Percentiles rank a stretch among this genome's conserved stretches.
phyloP scores from a whole-genome alignment of 129 eudicot species.

The Pittosporum tobira region DNA sequence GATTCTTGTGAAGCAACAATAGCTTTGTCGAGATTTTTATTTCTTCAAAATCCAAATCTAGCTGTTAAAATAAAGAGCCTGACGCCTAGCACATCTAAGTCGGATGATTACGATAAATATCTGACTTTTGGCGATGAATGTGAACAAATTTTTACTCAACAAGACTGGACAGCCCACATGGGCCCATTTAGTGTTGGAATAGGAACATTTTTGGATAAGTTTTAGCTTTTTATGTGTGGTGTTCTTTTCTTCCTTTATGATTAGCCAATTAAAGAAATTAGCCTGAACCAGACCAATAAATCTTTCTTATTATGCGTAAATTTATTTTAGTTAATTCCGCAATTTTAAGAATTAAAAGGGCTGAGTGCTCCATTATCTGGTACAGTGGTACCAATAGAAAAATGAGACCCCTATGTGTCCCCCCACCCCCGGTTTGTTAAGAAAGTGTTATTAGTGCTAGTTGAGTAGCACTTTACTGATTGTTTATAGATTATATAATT shows the following conservation, averaged over 20 bases:
- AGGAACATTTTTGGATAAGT: background rate
- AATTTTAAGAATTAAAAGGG: too few species aligned
- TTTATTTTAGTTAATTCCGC: too few species aligned
- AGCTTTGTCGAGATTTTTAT: background rate
- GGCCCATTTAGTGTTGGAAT: background rate
- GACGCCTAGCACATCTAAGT: background rate
- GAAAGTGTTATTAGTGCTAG: background rate
- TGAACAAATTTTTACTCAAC: constrained; percentile 6
- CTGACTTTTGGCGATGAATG: background rate
- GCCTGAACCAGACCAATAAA: background rate
- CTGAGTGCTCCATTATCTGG: too few species aligned
- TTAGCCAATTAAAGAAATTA: background rate
- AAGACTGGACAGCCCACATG: background rate
- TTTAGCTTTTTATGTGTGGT: background rate
- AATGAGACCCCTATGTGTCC: background rate
- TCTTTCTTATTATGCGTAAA: background rate
- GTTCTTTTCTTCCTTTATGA: background rate
- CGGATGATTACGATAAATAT: background rate
- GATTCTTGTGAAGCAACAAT: background rate
- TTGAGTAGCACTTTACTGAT: background rate
- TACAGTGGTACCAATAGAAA: too few species aligned
- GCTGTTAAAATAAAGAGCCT: background rate
- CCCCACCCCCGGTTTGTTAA: too few species aligned
- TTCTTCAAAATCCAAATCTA: background rate
- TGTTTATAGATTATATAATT: background rate